These are phyloP conservation scores for Pichia phayaonensis DNA, from an alignment of 805 yeast genomes.

Conservation along the genomic window DNA sequence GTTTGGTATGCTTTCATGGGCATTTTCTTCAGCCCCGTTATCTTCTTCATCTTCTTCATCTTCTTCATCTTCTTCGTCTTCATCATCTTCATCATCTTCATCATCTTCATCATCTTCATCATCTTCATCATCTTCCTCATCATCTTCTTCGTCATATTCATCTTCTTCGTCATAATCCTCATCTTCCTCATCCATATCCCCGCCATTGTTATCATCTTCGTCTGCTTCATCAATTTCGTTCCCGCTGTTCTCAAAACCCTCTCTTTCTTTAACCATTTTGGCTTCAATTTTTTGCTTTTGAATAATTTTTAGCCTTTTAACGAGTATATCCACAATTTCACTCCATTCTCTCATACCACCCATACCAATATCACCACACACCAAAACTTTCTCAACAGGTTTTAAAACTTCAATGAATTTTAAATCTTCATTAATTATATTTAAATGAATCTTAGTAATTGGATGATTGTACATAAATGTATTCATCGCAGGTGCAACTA, in stretches of 20 bases:
- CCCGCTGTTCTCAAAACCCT: not conserved
- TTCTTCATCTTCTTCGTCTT: conserved; percentile 1
- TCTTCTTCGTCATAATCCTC: conserved; percentile 5
- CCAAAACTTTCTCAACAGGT: conserved; percentile 94
- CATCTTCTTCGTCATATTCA: conserved; percentile 4
- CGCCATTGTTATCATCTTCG: conserved; percentile 2
- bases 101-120: conserved; percentile 6
- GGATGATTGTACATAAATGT: conserved; percentile 87
- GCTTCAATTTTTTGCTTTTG: conserved; percentile 38
- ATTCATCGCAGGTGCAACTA: conserved; percentile 94
- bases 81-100: not conserved
- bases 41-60: not conserved
- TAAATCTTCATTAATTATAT: conserved; percentile 78
- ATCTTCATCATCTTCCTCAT: conserved; percentile 2
- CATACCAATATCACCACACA: conserved; percentile 96
- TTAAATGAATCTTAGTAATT: conserved; percentile 76
- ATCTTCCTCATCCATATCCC: conserved; percentile 3
- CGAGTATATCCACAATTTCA: conserved; percentile 83
- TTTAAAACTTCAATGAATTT: conserved; percentile 90
- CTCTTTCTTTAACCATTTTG: conserved; percentile 11
- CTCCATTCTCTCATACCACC: conserved; percentile 99
- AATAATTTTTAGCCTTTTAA: conserved; percentile 57
- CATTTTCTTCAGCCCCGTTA: not conserved
- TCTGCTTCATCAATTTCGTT: not conserved
- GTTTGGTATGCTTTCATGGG: not conserved